Base-by-base conservation (phyloP, 306 rosid species). In the Quercus berberidifolia region DNA sequence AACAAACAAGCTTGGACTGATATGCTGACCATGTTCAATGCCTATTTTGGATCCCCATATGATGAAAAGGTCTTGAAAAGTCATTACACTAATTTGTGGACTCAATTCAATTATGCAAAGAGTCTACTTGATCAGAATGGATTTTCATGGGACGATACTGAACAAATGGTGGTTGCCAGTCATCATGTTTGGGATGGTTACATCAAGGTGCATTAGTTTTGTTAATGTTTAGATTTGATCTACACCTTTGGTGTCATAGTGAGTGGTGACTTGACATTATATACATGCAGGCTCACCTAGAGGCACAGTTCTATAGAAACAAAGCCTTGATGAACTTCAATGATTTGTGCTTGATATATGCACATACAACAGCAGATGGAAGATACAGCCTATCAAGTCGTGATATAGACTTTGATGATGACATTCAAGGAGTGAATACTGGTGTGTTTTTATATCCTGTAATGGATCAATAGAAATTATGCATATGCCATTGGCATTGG, bases 1-100 rank as follows among this genome's bases (percentile, higher is more conserved):
- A 88, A 81, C 71, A 86, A 83, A 77, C 86, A 88, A 79, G 86
- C 89, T 71, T 88, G 91, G 91, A 88, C 79, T 77, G 88, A 88
- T 58, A 83, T 88, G 83, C 43, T 83, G 83, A 33, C 67, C 68
- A 76, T 83, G 89, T 83, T 88, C 69, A 86, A 83, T 68, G 76
- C 82, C 71, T 76, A 74, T 5, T 86, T 88, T 59, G 83, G 89
- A 49, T 73, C 73, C 79, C 78, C 78, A 8, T 81, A 77, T 71
- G 86, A 85, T 82, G 78, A 85, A 21, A 81, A 83, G 73, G 77
- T 65, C 56, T 85, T 88, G 67, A 88, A 88, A 79, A 79, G 83
- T 51, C 86, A 63, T 74, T 83, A 85, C 82, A 83, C 83, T 63
- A 31, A 35, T 70, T 59, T 88, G 75, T 81, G 84, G 91, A 81